Conservation (phyloP, 129 eudicot genomes). For the Logfia minima region DNA sequence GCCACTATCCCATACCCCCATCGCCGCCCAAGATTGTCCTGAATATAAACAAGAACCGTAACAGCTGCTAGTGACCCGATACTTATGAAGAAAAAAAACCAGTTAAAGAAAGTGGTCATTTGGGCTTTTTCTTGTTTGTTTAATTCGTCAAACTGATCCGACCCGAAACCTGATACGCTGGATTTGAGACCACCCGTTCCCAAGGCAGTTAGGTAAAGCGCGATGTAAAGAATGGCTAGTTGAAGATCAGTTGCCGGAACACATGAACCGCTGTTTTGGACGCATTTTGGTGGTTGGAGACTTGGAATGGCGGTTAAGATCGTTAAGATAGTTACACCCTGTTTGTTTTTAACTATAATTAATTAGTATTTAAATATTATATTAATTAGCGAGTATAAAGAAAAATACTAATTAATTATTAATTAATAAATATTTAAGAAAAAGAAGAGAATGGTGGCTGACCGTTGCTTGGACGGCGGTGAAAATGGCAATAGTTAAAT, state of each 20-base stretch:
- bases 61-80: slow-evolving; percentile 82
- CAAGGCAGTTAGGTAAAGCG: slow-evolving; percentile 85
- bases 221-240: slow-evolving; percentile 52
- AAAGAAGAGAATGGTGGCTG: not conserved
- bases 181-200: slow-evolving; percentile 96
- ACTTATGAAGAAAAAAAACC: slow-evolving; percentile 95
- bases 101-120: slow-evolving; percentile 83
- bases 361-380: too few species aligned
- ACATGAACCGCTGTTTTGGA: slow-evolving; percentile 41
- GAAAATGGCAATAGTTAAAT: slow-evolving; percentile 80
- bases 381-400: too few species aligned
- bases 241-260: slow-evolving; percentile 59
- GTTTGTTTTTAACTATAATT: not conserved
- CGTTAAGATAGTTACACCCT: slow-evolving; percentile 87
- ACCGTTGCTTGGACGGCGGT: slow-evolving; percentile 82
- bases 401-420: not conserved
- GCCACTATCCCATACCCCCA: slow-evolving; percentile 96
- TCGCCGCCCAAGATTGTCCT: slow-evolving; percentile 75
- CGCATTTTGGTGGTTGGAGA: slow-evolving; percentile 83
- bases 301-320: slow-evolving; percentile 76
- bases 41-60: slow-evolving; percentile 78
- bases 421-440: too few species aligned
- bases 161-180: slow-evolving; percentile 93
- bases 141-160: slow-evolving; percentile 87
- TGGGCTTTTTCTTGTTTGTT: slow-evolving; percentile 55